Conservation (phyloP, 148 eudicot species). For the Diospyros kaki region DNA sequence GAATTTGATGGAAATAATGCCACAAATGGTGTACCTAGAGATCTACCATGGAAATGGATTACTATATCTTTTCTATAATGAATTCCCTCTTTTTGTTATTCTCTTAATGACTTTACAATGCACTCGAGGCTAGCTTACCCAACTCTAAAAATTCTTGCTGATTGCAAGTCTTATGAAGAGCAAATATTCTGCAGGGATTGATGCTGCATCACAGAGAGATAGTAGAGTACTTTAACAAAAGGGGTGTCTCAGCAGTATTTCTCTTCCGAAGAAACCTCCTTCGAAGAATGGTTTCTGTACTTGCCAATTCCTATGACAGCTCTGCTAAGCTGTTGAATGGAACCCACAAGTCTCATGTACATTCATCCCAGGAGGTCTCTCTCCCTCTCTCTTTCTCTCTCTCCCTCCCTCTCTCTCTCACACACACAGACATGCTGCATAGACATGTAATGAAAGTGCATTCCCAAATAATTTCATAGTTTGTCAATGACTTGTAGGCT, state of each 20-base stretch:
- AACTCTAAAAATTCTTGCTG: too few species aligned
- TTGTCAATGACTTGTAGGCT: conserved; percentile 42
- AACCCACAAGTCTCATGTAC: conserved; percentile 75
- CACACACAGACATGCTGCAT: too few species aligned
- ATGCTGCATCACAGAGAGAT: conserved; percentile 49
- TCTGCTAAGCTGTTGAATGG: conserved; percentile 58
- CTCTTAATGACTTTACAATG: too few species aligned
- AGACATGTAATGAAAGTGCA: too few species aligned
- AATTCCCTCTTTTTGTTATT: too few species aligned
- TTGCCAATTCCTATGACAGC: conserved; percentile 55
- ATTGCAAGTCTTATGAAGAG: too few species aligned
- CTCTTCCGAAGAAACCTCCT: conserved; percentile 63
- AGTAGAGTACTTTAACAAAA: conserved; percentile 44
- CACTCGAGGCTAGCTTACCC: too few species aligned
- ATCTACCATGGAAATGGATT: too few species aligned
- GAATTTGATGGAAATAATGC: too few species aligned
- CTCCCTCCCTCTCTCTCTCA: not conserved
- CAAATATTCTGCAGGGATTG: conserved; percentile 37
- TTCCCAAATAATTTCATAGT: not conserved
- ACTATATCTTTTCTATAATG: too few species aligned
- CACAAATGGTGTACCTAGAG: too few species aligned
- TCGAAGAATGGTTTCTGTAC: conserved; percentile 55
- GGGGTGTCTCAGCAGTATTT: conserved; percentile 57
- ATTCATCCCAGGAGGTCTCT: conserved; percentile 58
- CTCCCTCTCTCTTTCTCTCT: conserved; percentile 7